Evolutionary conservation across 306 rosid species (phyloP).

Genomic region (Castanea mollissima): DNA sequence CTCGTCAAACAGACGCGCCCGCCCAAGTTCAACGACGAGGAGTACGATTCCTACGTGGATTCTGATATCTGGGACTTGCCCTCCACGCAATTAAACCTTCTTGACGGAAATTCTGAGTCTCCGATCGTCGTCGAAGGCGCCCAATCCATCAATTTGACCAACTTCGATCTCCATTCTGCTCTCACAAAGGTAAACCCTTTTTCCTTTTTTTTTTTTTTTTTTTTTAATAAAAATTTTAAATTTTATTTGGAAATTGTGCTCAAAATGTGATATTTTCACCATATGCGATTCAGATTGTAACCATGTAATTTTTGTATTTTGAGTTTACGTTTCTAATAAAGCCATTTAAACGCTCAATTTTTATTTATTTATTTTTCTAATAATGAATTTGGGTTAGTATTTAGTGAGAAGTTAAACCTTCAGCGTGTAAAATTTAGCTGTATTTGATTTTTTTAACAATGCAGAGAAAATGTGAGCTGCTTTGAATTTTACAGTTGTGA

Average conservation of each 20-base stretch:
- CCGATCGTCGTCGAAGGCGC: slow-evolving; percentile 23
- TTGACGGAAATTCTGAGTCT: slow-evolving; percentile 27
- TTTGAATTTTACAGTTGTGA: background rate
- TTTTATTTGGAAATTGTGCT: no score
- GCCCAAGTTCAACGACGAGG: slow-evolving; percentile 55
- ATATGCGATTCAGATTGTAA: no score
- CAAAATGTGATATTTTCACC: no score
- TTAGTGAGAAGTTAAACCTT: no score
- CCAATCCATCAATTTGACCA: slow-evolving; percentile 35
- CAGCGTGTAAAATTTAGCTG: no score
- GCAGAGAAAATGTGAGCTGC: background rate
- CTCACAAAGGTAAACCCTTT: slow-evolving; percentile 33
- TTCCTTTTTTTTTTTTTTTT: no score
- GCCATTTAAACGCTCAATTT: no score
- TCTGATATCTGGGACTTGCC: slow-evolving; percentile 96
- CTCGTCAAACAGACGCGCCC: slow-evolving; percentile 64
- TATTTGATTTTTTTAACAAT: background rate
- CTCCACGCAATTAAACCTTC: slow-evolving; percentile 41
- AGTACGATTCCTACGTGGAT: slow-evolving; percentile 80
- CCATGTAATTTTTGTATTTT: no score
- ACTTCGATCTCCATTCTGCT: slow-evolving; percentile 58
- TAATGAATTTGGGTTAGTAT: background rate
- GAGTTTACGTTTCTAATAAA: no score
- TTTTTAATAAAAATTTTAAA: no score
- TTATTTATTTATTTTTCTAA: background rate